Evolutionary conservation across 768 basidiomycete species (phyloP), one percentile per base, ranked within the genome.

Genomic region (Tulasnella calospora): DNA sequence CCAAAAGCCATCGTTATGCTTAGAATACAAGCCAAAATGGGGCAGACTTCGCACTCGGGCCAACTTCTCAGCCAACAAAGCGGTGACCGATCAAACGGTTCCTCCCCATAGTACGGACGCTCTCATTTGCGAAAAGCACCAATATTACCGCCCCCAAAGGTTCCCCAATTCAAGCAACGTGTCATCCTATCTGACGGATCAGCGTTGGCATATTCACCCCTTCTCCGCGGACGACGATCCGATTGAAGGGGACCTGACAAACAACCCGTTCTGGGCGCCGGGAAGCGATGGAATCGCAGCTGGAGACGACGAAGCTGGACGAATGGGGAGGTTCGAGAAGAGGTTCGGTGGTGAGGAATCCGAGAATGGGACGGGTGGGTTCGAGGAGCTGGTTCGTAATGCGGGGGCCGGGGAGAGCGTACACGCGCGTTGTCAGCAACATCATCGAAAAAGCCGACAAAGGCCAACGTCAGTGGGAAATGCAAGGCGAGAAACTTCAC

Each of bases 181-280:
- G 92, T 97, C 79, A 88, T 94, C 78, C 91, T 93, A 81, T 90
- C 94, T 0, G 96, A 97, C 85, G 95, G 96, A 15, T 92, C 93
- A 36, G 93, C 92, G 0, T 95, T 94, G 83, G 90, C 89, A 7
- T 93, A 96, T 93, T 92, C 89, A 94, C 93, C 17, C 96, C 95
- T 1, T 94, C 95, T 0, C 95, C 96, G 0, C 91, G 90, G 8
- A 91, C 92, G 4, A 83, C 89, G 46, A 88, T 94, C 70, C 89
- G 91, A 47, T 87, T 96, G 71, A 93, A 94, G 27, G 95, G 57
- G 95, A 97, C 82, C 91, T 93, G 73, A 94, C 93, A 19, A 98
- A 95, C 83, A 91, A 95, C 81, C 93, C 95, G 1, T 84, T 94
- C 8, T 98, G 93, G 92, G 93, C 94, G 82, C 89, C 92, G 57